Evolutionary conservation across 305 asterid genomes (phyloP), one percentile per base, ranked within the genome.

Genomic region (Fraxinus angustifolia): DNA sequence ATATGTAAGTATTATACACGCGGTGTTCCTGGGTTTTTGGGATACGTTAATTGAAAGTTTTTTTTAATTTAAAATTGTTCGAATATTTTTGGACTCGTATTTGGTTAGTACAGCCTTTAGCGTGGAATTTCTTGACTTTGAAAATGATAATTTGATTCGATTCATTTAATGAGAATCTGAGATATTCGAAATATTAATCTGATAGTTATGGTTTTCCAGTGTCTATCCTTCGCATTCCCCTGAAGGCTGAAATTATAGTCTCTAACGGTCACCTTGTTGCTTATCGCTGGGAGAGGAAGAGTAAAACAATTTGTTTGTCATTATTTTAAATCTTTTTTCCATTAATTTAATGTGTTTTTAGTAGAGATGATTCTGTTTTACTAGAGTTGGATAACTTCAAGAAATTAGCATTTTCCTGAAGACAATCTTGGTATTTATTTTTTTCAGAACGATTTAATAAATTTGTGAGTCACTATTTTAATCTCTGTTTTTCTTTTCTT

Each of bases 241-340:
- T 11, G 75, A 31, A 31, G 34, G 34, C 34, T 31, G 34, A 67
- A 77, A 21, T 1, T 75, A 62, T 67, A 75, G 68, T 80, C 78
- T 14, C 35, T 79, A 83, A 83, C 89, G 88, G 91, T 81, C 85
- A 56, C 84, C 82, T 86, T 34, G 74, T 77, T 81, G 82, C 70
- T 77, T 78, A 12, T 26, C 45, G 81, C 77, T n/a, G 50, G 74
- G 68, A 82, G 82, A 79, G 60, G 30, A 58, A 82, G 78, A 60
- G 33, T 6, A 71, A 77, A 79, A 78, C 62, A 76, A 58, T 73
- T 81, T 78, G 79, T 48, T 77, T 60, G 79, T 73, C 73, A n/a
- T 65, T 67, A 2, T 78, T 36, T 74, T 11, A 19, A 74, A 67
- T 31, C 8, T 53, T 77, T 50, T 3, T 77, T 34, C 19, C 58